A percentile compares a stretch with the other conserved stretches of the same genome.
phyloP scores from a whole-genome alignment of 345 rosid species.

The Laguncularia racemosa region DNA sequence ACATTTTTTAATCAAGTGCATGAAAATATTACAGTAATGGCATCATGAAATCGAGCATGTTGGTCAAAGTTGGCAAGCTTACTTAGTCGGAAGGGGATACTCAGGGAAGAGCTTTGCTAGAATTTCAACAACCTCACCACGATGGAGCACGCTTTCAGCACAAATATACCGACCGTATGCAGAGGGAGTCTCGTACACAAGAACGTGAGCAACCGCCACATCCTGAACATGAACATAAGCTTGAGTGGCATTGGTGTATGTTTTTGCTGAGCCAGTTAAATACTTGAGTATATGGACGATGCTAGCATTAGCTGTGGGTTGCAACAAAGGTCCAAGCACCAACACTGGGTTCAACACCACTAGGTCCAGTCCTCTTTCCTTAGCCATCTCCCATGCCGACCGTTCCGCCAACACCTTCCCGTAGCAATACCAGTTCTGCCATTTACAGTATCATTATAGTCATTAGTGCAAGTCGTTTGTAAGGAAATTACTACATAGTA shows the following conservation, averaged over 20 bases:
- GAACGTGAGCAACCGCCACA: conserved; percentile 68
- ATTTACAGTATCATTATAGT: too few species aligned
- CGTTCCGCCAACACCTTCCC: conserved; percentile 86
- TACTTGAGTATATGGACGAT: conserved; percentile 67
- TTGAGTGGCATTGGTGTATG: conserved; percentile 67
- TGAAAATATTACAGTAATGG: too few species aligned
- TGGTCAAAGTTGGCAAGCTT: conserved; percentile 18
- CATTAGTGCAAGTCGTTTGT: too few species aligned
- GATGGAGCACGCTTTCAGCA: conserved; percentile 78
- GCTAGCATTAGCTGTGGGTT: conserved; percentile 69
- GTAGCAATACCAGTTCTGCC: conserved; percentile 84
- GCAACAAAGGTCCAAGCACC: conserved; percentile 80
- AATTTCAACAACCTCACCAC: conserved; percentile 81
- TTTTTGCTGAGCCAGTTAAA: conserved; percentile 80
- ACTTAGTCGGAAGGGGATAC: conserved; percentile 84
- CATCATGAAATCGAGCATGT: too few species aligned
- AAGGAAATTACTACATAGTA: too few species aligned
- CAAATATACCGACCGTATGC: conserved; percentile 85
- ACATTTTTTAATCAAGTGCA: too few species aligned
- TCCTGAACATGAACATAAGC: conserved; percentile 82
- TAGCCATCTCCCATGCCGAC: conserved; percentile 72
- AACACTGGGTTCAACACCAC: conserved; percentile 70
- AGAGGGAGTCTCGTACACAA: conserved; percentile 56
- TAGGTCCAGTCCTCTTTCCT: conserved; percentile 67
- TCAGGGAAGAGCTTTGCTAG: conserved; percentile 76